Conservation (phyloP, 129 eudicot species). For the Tagetes patula region DNA sequence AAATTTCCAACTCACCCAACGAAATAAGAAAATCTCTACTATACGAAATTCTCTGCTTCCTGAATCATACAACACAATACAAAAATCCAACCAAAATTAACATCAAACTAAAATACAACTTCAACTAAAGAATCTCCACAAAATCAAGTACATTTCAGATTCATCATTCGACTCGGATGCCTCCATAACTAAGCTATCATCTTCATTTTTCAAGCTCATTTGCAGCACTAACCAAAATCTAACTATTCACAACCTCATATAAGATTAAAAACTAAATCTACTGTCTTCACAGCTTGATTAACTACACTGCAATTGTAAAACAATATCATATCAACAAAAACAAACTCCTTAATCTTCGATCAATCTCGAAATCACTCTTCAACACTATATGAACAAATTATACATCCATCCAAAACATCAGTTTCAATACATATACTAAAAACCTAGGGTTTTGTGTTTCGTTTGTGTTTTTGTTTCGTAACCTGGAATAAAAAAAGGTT, state of each 20-base stretch:
- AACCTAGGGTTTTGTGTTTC: too few relatives aligned
- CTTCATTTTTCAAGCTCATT: slow-evolving; percentile 72
- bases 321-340: too few relatives aligned
- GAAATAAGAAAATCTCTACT: slow-evolving; percentile 76
- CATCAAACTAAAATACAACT: neutral
- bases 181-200: slow-evolving; percentile 37
- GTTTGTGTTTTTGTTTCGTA: neutral
- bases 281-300: neutral
- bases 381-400: slow-evolving; percentile 13
- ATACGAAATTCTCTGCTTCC: slow-evolving; percentile 56
- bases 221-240: slow-evolving; percentile 24
- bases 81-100: neutral
- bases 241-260: slow-evolving; percentile 19
- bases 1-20: slow-evolving; percentile 65
- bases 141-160: slow-evolving; percentile 45
- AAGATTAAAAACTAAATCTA: slow-evolving; percentile 17
- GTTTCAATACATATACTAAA: slow-evolving; percentile 8
- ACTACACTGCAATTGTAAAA: too few relatives aligned
- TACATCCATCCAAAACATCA: slow-evolving; percentile 26
- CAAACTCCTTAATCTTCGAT: neutral
- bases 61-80: slow-evolving; percentile 34
- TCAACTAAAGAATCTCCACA: neutral
- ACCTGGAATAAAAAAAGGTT: slow-evolving; percentile 21
- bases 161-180: slow-evolving; percentile 30
- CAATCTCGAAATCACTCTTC: slow-evolving; percentile 16